Conservation (phyloP, 192 early-diverging fungal genomes). For the Coemansia sp. region DNA sequence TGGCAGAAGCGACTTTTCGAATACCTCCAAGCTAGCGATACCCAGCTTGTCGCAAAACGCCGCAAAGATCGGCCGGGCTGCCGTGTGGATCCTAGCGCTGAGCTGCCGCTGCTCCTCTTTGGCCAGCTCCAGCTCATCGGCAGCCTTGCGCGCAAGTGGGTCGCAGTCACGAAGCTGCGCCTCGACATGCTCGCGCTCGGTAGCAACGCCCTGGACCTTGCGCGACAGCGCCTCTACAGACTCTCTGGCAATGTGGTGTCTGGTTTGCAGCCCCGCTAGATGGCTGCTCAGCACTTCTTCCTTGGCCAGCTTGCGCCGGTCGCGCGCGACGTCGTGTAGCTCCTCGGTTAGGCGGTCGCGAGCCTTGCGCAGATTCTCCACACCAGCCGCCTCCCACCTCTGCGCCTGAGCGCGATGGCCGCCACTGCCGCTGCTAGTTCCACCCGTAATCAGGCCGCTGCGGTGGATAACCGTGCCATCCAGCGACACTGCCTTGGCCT, state of each 20-base stretch:
- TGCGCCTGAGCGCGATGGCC: slow-evolving; percentile 47
- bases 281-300: slow-evolving; percentile 63
- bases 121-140: slow-evolving; percentile 50
- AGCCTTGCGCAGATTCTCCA: slow-evolving; percentile 73
- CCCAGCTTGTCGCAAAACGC: slow-evolving; percentile 75
- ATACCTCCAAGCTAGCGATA: slow-evolving; percentile 80
- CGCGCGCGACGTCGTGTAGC: slow-evolving; percentile 68
- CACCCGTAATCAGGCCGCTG: slow-evolving; percentile 94
- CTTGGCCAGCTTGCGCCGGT: slow-evolving; percentile 65
- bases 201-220: slow-evolving; percentile 61
- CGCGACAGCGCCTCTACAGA: slow-evolving; percentile 53
- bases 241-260: slow-evolving; percentile 61
- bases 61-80: slow-evolving; percentile 73
- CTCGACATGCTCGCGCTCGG: slow-evolving; percentile 60
- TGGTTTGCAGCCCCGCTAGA: slow-evolving; percentile 61
- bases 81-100: slow-evolving; percentile 50
- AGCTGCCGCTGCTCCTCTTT: slow-evolving; percentile 45
- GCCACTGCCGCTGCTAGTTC: slow-evolving; percentile 53
- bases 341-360: slow-evolving; percentile 70
- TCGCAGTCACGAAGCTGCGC: slow-evolving; percentile 21
- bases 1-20: slow-evolving; percentile 73
- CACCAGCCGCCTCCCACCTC: slow-evolving; percentile 86
- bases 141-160: slow-evolving; percentile 21
- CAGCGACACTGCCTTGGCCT: slow-evolving; percentile 89
- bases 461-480: slow-evolving; percentile 96